These are phyloP conservation scores for Schizochytrium sp. DNA, from an alignment of 108 stramenopile genomes.

Conservation along the genomic window DNA sequence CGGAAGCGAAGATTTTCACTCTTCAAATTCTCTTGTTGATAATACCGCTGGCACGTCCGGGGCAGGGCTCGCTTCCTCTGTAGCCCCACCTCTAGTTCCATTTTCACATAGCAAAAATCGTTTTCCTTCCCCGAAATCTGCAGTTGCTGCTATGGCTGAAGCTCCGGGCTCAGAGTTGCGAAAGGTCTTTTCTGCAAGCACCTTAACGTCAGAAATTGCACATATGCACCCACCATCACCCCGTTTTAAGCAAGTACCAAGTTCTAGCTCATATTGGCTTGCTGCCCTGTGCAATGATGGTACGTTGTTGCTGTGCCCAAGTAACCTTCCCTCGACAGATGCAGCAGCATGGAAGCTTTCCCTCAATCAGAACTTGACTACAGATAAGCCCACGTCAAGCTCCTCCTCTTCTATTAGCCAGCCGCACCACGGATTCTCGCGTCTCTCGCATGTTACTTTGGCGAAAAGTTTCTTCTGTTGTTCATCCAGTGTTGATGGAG, in stretches of 20 bases:
- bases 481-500: background rate
- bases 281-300: background rate
- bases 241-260: background rate
- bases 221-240: background rate
- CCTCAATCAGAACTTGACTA: background rate
- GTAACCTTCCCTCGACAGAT: background rate
- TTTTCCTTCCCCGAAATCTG: background rate
- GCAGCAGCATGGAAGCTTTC: background rate
- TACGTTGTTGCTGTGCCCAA: background rate
- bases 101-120: background rate
- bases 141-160: background rate
- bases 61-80: background rate
- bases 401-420: no score
- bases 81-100: background rate
- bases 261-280: slow-evolving; percentile 17
- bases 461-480: background rate
- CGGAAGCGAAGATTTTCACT: no score
- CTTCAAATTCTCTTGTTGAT: no score
- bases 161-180: background rate
- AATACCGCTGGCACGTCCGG: no score
- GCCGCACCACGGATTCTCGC: background rate
- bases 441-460: background rate
- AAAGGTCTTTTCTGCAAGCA: background rate
- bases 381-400: background rate
- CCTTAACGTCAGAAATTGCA: background rate